Conservation (phyloP, 1,139 yeast genomes). For the Candida glucosophila region DNA sequence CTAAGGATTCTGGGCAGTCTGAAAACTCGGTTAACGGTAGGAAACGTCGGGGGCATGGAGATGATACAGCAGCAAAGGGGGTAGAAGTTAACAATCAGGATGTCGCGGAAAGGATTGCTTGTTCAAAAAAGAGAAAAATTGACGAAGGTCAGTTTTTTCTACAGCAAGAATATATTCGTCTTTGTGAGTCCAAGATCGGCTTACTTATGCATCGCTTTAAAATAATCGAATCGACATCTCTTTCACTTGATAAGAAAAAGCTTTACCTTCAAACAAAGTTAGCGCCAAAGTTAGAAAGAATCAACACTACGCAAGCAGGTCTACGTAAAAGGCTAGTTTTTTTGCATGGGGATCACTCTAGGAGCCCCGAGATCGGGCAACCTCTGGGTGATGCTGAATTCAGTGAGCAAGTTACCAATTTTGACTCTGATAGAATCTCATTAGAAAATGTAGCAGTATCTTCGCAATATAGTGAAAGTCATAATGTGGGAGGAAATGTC, state of each 20-base stretch:
- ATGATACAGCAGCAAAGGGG: constrained; percentile 1
- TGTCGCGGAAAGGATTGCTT: constrained; percentile 1
- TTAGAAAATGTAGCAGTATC: constrained; percentile 6
- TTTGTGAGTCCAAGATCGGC: constrained; percentile 18
- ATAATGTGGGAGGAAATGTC: neutral
- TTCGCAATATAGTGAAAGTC: constrained; percentile 2
- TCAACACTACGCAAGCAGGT: constrained; percentile 4
- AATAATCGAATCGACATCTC: constrained; percentile 26
- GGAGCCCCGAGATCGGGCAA: neutral
- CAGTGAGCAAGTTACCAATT: constrained; percentile 1
- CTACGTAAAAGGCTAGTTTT: constrained; percentile 2
- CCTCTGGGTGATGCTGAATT: constrained; percentile 1
- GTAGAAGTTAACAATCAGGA: constrained; percentile 2
- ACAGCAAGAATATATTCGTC: constrained; percentile 5
- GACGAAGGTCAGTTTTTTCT: constrained; percentile 1
- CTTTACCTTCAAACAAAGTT: constrained; percentile 15
- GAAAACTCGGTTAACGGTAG: too few relatives aligned
- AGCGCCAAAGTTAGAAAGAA: constrained; percentile 11
- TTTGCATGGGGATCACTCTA: constrained; percentile 1
- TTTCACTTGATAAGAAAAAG: constrained; percentile 25
- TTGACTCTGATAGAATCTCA: constrained; percentile 4
- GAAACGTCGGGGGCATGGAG: too few relatives aligned
- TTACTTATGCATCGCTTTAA: constrained; percentile 19
- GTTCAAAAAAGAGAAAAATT: constrained; percentile 2
- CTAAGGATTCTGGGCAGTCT: too few relatives aligned